Evolutionary conservation across 371 early-diverging fungal genomes (phyloP).

Genomic region (Capillidium heterosporum): DNA sequence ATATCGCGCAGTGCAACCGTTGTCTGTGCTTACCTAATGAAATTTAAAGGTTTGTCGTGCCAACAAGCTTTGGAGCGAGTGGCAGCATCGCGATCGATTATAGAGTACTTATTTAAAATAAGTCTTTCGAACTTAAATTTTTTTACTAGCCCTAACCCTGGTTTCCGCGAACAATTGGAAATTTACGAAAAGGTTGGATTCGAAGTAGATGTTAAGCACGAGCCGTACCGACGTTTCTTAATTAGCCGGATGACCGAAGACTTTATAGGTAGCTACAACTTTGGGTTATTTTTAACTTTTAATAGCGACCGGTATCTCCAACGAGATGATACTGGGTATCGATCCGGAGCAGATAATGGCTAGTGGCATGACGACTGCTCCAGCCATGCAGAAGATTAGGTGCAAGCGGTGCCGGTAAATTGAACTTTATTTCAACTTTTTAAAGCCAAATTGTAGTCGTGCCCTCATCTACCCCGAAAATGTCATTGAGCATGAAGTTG

Average conservation of each 20-base stretch:
- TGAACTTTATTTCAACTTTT: constrained; percentile 7
- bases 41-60: constrained; percentile 17
- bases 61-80: constrained; percentile 31
- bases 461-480: constrained; percentile 31
- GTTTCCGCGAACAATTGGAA: constrained; percentile 45
- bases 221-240: constrained; percentile 51
- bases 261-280: constrained; percentile 20
- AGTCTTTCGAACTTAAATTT: neutral
- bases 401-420: constrained; percentile 28
- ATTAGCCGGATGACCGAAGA: constrained; percentile 31
- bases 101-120: constrained; percentile 12
- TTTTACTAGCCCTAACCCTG: constrained; percentile 39
- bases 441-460: constrained; percentile 17
- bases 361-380: constrained; percentile 5
- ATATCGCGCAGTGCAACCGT: constrained; percentile 36
- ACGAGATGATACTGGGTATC: constrained; percentile 23
- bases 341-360: constrained; percentile 19
- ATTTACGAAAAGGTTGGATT: constrained; percentile 38
- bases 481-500: constrained; percentile 48
- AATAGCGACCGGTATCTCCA: constrained; percentile 22
- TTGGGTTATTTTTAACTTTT: neutral
- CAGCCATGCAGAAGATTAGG: constrained; percentile 8
- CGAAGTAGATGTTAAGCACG: constrained; percentile 28
- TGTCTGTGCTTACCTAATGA: constrained; percentile 50
- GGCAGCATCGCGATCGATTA: constrained; percentile 28